Base-by-base conservation (phyloP, 495 filamentous ascomycete genomes). In the Xylaria cubensis region DNA sequence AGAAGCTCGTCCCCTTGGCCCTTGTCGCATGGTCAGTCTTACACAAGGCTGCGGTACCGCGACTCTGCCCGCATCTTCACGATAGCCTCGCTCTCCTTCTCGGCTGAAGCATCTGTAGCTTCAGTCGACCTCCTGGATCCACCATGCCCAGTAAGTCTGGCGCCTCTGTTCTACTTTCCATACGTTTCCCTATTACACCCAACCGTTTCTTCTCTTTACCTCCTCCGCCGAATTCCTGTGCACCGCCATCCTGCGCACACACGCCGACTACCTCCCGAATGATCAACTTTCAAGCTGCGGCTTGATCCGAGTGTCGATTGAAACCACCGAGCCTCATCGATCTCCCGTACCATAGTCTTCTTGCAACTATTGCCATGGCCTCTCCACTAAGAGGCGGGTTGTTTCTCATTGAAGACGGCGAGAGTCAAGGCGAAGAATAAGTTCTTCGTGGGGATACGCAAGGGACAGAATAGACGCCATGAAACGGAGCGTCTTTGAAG, bases 101-200 rank as follows among this genome's bases (percentile, higher is more conserved):
- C 48, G 62, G 32, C 63, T 50, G 70, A 51, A 72, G 62, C 62
- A 19, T 67, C 26, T 17, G 10, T 39, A 61, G 50, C 63, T 72
- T 67, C 51, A 29, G 63, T 56, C 70, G 50, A 61, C 63, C 50
- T 21, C 9, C 29, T 39, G n/a, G 58, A 51, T 29, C 29, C 39
- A 67, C 29, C 50, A 72, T 72, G 70, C 70, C 62, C n/a, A 72
- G 70, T 72, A 72, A 72, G 70, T 67, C 36, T 13, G 46, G 34
- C 21, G 15, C 32, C 46, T 39, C 46, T 71, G 6, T 21, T 42
- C 44, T 71, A 32, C 34, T 12, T 17, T 3, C n/a, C 4, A 64
- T 41, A 44, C 29, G 3, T 64, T n/a, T 70, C 21, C 48, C 34
- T 64, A 19, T 56, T 13, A 29, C 39, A 64, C 69, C 48, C 62